Evolutionary conservation across 1,139 yeast genomes (phyloP).

Genomic region (Citeromyces hawaiiensis): DNA sequence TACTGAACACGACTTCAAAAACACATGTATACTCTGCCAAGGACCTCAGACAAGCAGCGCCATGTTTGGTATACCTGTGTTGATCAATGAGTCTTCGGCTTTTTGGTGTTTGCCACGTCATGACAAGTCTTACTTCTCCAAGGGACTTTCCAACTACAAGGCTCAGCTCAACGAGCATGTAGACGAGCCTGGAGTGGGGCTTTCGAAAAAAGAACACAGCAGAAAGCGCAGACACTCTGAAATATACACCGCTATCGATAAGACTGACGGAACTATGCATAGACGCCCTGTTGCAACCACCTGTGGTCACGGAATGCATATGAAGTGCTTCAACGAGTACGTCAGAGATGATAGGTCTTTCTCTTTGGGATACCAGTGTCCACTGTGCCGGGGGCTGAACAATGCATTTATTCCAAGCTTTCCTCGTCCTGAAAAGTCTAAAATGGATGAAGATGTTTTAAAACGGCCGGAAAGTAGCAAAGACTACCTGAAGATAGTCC

Average conservation of each 20-base stretch:
- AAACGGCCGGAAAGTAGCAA: conserved; percentile 1
- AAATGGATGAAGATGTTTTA: neutral
- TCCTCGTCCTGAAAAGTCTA: conserved; percentile 8
- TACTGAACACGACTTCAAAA: conserved; percentile 7
- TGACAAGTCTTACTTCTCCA: conserved; percentile 8
- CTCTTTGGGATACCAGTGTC: conserved; percentile 29
- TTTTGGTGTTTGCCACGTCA: conserved; percentile 36
- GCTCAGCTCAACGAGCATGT: neutral
- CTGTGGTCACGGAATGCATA: conserved; percentile 4
- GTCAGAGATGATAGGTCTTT: conserved; percentile 19
- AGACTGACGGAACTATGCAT: neutral
- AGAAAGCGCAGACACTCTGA: neutral
- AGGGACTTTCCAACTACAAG: neutral
- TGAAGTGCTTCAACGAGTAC: conserved; percentile 29
- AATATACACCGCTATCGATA: neutral
- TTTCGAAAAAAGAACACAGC: no score
- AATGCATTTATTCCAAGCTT: conserved; percentile 32
- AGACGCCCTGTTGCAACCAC: conserved; percentile 3
- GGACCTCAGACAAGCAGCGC: conserved; percentile 32
- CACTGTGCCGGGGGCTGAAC: conserved; percentile 46
- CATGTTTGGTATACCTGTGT: conserved; percentile 42
- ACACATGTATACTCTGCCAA: conserved; percentile 57
- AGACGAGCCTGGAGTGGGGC: neutral
- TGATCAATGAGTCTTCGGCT: conserved; percentile 21
- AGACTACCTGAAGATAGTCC: conserved; percentile 5